These are phyloP conservation scores for Mycena indigotica DNA, from an alignment of 768 basidiomycete genomes.

Conservation along the genomic window DNA sequence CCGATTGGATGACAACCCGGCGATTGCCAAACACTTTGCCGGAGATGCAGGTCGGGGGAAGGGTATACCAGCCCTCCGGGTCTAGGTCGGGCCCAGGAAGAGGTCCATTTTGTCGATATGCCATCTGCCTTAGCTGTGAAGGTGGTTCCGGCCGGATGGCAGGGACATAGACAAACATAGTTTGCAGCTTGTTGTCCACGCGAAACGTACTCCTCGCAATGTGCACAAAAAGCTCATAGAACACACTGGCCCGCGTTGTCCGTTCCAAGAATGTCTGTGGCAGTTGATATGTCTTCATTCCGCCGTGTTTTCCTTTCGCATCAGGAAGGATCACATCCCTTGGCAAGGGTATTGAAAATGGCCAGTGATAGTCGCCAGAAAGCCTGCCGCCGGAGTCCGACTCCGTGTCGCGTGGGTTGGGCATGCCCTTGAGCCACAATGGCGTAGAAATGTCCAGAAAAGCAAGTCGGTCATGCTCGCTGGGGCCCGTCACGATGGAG, in stretches of 20 bases:
- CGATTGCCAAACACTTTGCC: conserved; percentile 28
- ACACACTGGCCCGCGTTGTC: conserved; percentile 33
- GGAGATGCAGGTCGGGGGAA: conserved; percentile 22
- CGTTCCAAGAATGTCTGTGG: conserved; percentile 42
- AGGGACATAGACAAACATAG: conserved; percentile 37
- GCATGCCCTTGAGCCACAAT: conserved; percentile 20
- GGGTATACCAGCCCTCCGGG: conserved; percentile 37
- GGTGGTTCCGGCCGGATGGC: conserved; percentile 32
- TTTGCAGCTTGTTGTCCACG: conserved; percentile 38
- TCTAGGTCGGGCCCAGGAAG: conserved; percentile 37
- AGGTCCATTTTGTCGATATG: conserved; percentile 33
- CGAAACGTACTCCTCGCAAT: conserved; percentile 41
- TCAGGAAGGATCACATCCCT: conserved; percentile 27
- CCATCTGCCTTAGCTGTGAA: conserved; percentile 36
- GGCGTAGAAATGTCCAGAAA: conserved; percentile 21
- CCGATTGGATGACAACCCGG: conserved; percentile 30
- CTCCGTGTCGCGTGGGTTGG: conserved; percentile 7
- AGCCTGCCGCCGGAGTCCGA: conserved; percentile 34
- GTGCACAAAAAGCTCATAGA: conserved; percentile 40
- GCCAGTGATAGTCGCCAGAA: conserved; percentile 40
- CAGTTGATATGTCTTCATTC: conserved; percentile 19
- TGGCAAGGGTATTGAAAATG: conserved; percentile 44
- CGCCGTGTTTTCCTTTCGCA: conserved; percentile 10
- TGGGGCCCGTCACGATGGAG: conserved; percentile 13
- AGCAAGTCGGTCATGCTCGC: neutral